Evolutionary conservation across 768 basidiomycete genomes (phyloP), one percentile per base, ranked within the genome.

Genomic region (Collybia nuda): DNA sequence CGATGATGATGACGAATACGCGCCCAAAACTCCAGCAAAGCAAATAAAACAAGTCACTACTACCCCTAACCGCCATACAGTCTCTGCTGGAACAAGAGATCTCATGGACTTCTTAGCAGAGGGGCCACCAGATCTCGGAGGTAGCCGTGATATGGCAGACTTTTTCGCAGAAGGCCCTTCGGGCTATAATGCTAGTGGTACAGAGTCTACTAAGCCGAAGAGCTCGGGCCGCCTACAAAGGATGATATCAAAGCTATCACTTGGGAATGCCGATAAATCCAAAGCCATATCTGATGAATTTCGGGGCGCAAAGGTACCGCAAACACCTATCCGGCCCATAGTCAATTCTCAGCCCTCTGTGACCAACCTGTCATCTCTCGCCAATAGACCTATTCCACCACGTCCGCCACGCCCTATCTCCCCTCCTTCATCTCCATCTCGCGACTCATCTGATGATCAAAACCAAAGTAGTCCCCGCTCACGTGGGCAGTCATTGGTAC

Each of bases 181-280:
- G 32, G 32, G 32, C 32, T 32, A 32, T 32, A 9, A 32, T 32
- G 5, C 32, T 11, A 61, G 71, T 11, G 42, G 41, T 42, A 53
- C 55, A 7, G 77, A 78, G 21, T 73, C 71, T 47, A 63, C 66
- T 6, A 79, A 80, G 50, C 72, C 75, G 21, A 83, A 83, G 66
- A 68, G 69, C 43, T 76, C 75, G 48, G 82, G 82, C 42, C 78
- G 89, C 21, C 69, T 93, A 52, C 86, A 87, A 66, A 80, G 84
- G 55, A 91, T 94, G 84, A 88, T 94, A 58, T 91, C 90, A 17
- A 86, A 83, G 58, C 72, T 93, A 22, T 85, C 81, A 32, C 70
- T 81, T 54, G 76, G 78, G 22, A 68, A 63, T 46, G 65, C 61
- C 23, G 78, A 78, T 23, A 75, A 72, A 56, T 53, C 57, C 39